Percentiles rank a stretch among this genome's conserved stretches.
phyloP scores from a whole-genome alignment of 164 flowering plant species.

The Piper longum region DNA sequence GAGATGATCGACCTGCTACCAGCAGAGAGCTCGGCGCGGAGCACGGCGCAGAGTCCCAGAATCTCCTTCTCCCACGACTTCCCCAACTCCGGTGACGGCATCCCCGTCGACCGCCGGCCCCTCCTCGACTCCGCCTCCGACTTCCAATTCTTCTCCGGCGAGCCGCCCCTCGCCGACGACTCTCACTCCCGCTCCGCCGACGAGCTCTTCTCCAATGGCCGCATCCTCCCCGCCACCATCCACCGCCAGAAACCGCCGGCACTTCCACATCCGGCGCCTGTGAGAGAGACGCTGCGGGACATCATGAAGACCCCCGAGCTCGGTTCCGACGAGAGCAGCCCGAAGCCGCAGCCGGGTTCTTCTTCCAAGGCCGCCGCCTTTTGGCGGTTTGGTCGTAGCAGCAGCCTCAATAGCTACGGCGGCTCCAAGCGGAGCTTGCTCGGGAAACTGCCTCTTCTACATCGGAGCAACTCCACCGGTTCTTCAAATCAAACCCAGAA shows the following conservation, averaged over 20 bases:
- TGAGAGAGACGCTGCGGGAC: slow-evolving; percentile 36
- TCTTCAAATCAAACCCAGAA: slow-evolving; percentile 26
- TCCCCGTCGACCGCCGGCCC: slow-evolving; percentile 11
- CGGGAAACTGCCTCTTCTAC: slow-evolving; percentile 35
- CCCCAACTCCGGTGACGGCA: slow-evolving; percentile 15
- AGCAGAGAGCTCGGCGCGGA: slow-evolving; percentile 3
- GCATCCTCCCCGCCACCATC: slow-evolving; percentile 38
- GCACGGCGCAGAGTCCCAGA: slow-evolving; percentile 38
- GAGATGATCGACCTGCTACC: slow-evolving; percentile 1
- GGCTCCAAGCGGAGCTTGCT: slow-evolving; percentile 23
- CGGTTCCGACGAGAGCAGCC: slow-evolving; percentile 19
- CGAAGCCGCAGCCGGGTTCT: slow-evolving; percentile 5
- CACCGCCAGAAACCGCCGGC: background rate
- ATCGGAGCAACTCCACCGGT: slow-evolving; percentile 76
- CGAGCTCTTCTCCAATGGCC: slow-evolving; percentile 69
- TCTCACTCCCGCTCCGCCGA: slow-evolving; percentile 43
- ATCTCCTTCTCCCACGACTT: slow-evolving; percentile 73
- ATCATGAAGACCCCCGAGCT: slow-evolving; percentile 25
- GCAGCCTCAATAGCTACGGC: slow-evolving; percentile 28
- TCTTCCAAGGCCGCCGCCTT: slow-evolving; percentile 21
- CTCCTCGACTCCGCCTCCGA: slow-evolving; percentile 32
- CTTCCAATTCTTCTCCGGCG: slow-evolving; percentile 45
- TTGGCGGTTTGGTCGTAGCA: slow-evolving; percentile 72
- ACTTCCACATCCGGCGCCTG: too few relatives aligned
- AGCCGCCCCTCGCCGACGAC: slow-evolving; percentile 17